Conservation (phyloP, 805 yeast genomes). For the Metschnikowia bowlesiae region DNA sequence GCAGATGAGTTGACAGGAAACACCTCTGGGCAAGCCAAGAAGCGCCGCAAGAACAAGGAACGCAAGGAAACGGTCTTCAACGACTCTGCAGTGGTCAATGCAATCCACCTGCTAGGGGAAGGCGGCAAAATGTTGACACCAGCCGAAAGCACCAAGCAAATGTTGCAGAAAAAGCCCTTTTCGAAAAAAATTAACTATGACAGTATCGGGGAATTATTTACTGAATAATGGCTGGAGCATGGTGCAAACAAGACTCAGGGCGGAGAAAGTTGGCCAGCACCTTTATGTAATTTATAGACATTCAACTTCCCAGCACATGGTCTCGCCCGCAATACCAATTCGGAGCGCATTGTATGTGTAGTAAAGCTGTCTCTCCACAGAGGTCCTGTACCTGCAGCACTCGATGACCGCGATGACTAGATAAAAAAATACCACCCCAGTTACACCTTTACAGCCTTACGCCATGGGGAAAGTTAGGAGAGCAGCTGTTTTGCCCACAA, state of each 20-base stretch:
- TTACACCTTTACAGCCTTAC: not conserved
- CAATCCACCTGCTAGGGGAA: conserved; percentile 38
- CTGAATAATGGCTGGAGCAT: conserved; percentile 1
- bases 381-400: conserved; percentile 2
- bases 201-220: conserved; percentile 57
- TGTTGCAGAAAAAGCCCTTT: conserved; percentile 70
- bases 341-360: not conserved
- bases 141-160: conserved; percentile 72
- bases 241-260: not conserved
- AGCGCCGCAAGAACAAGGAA: conserved; percentile 28
- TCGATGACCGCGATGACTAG: conserved; percentile 14
- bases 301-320: too few relatives aligned
- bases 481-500: conserved; percentile 90
- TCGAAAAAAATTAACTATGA: conserved; percentile 89
- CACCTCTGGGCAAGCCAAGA: conserved; percentile 41
- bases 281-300: not conserved
- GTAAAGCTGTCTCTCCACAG: not conserved
- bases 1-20: conserved; percentile 87
- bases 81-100: conserved; percentile 27
- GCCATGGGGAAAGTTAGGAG: conserved; percentile 81
- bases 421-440: conserved; percentile 2
- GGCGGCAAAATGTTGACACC: conserved; percentile 50
- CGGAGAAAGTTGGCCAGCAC: not conserved
- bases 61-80: conserved; percentile 20
- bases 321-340: not conserved